Base-by-base conservation (phyloP, 768 basidiomycete genomes). In the Boletus edulis region DNA sequence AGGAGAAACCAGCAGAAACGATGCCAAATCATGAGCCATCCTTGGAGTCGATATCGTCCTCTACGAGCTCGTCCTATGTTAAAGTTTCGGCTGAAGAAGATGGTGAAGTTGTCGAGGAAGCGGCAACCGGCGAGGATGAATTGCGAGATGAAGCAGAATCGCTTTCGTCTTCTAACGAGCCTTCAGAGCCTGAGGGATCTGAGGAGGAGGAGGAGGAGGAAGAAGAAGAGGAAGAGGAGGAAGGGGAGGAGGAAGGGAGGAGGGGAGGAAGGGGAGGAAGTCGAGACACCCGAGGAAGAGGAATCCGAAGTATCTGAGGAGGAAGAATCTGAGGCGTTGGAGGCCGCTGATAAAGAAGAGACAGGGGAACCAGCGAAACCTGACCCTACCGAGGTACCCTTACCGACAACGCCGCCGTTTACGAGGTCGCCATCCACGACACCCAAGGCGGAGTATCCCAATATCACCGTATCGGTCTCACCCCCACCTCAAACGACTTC, bases 371-470 rank as follows among this genome's bases (percentile, higher is more conserved):
- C 57, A 32, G 60, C 40, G 6, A 62, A 46, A 35, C 3, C n/a
- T 31, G 72, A 76, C 53, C 71, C 47, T 11, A 51, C 55, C 5
- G 58, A 62, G 47, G 63, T 34, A 29, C 57, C 41, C 32, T 42
- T 62, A 15, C 56, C 73, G 17, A 7, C 40, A 9, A 67, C 77
- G 3, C 77, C 81, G 2, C 60, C 75, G 12, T 51, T 57, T 15
- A 76, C 77, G 32, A 75, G 82, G 41, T 84, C 85, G 40, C 74
- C 81, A 3, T 85, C 85, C 15, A 73, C 76, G 14, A 84, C 85
- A 9, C 86, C 85, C 10, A 81, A 80, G 59, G 78, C 78, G 4
- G 83, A 84, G 47, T 63, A 72, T 24, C 78, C 78, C 1, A 67
- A 66, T 15, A 75, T 80, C 27, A 61, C 70, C 14, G 63, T 77